phyloP scores from a whole-genome alignment of 139 green algal genomes.

The Tetradesmus lagerheimii region DNA sequence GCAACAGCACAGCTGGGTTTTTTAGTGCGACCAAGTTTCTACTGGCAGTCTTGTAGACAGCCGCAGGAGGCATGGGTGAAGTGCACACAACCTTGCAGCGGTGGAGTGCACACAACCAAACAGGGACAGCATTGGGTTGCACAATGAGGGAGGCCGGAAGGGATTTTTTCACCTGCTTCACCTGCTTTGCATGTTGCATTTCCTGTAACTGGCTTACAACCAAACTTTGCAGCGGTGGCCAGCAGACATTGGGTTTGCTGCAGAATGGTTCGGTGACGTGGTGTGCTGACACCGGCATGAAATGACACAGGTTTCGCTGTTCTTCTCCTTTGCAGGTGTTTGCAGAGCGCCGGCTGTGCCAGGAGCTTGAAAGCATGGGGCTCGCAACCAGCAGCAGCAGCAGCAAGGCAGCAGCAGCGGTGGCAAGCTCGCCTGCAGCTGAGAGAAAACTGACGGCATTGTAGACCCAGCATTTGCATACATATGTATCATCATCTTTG shows the following conservation, averaged over 20 bases:
- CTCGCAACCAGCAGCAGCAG: constrained; percentile 3
- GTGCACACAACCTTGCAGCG: no score
- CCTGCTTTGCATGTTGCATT: no score
- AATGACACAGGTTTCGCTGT: no score
- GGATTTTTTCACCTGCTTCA: no score
- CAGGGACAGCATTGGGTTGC: no score
- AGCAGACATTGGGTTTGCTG: no score
- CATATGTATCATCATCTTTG: not conserved
- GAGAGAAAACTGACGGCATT: not conserved
- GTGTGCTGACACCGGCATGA: not conserved
- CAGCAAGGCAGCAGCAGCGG: not conserved
- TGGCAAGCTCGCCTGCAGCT: not conserved
- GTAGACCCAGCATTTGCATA: not conserved
- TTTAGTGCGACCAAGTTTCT: not conserved
- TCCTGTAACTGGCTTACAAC: not conserved
- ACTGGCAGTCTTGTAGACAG: not conserved
- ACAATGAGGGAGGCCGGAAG: no score
- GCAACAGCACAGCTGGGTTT: not conserved
- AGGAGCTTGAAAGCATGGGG: constrained; percentile 24
- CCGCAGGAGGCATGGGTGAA: no score
- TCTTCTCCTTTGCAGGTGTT: no score
- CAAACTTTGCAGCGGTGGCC: not conserved
- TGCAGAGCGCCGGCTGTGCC: constrained; percentile 29
- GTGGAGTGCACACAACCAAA: no score
- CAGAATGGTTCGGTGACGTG: no score